Percentiles rank a stretch among this genome's conserved stretches.
Evolutionary conservation across 202 grass and related monocot genomes (phyloP).

Genomic region (Zoysia matrella): DNA sequence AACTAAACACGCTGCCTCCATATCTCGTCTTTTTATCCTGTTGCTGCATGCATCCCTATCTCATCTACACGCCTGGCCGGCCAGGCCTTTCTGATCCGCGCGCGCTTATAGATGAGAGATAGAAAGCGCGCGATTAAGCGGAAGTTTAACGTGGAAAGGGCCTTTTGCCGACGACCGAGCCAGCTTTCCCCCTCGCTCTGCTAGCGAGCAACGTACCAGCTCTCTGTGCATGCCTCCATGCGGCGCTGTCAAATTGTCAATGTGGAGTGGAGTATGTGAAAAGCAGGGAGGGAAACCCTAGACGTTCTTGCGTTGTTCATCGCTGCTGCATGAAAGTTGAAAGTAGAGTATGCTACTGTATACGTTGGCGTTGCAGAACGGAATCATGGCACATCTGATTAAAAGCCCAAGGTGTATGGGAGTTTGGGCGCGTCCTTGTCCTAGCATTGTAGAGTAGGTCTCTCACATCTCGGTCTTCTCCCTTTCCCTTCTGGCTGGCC

Average conservation of each 20-base stretch:
- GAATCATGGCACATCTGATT: conserved; percentile 64
- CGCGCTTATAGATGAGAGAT: conserved; percentile 43
- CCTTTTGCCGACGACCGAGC: conserved; percentile 35
- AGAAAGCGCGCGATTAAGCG: conserved; percentile 53
- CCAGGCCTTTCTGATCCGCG: conserved; percentile 29
- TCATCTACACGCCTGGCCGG: conserved; percentile 41
- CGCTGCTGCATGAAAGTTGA: neutral
- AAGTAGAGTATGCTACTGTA: neutral
- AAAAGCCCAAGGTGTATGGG: conserved; percentile 42
- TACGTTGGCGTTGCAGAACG: neutral
- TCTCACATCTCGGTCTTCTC: no score
- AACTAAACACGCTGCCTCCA: conserved; percentile 3
- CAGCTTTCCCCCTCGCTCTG: neutral
- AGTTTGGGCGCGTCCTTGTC: conserved; percentile 45
- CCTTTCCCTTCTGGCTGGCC: neutral
- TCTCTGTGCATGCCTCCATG: conserved; percentile 12
- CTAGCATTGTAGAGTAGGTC: neutral
- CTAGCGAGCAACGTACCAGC: neutral
- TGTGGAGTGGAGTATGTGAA: no score
- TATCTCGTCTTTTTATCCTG: conserved; percentile 56
- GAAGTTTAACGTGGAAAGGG: conserved; percentile 41
- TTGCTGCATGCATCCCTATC: conserved; percentile 32
- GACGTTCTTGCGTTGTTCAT: conserved; percentile 11
- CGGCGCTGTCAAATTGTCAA: conserved; percentile 2
- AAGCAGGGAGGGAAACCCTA: conserved; percentile 51